Base-by-base conservation (phyloP, 495 filamentous ascomycete genomes). In the Trichoderma virens region DNA sequence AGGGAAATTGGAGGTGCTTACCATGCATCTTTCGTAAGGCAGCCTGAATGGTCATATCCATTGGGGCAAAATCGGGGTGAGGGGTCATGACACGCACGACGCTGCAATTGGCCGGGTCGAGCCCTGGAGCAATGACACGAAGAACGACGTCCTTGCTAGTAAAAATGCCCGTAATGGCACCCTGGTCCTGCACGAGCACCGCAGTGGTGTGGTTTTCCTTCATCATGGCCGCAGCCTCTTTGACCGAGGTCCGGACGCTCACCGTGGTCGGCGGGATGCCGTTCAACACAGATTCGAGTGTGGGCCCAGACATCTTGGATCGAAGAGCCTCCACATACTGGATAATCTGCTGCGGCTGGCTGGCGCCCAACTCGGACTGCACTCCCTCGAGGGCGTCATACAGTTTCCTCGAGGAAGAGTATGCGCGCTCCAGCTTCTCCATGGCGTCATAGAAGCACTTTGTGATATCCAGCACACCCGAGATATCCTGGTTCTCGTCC, bases 361-460 rank as follows among this genome's bases (percentile, higher is more conserved):
- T 97, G 54, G 94, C 91, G 34, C 94, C 94, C 31, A 98, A 82
- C 72, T 98, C 94, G 2, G 93, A 96, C 79, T 98, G 94, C n/a
- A 98, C 94, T 73, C 94, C 94, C 74, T 98, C 95, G 67, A 98
- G 80, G 38, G 94, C 94, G 80, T 97, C 94, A 73, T 98, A 98
- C 14, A 98, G 83, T 73, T 97, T 94, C 56, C 93, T 83, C 18
- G 95, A 98, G 43, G 95, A 98, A 71, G 90, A 90, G 75, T 98
- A 98, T 23, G 94, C 95, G 59, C 94, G 87, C 76, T 98, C 94
- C 65, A 98, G 75, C 78, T 98, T 98, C 80, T 98, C 94, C 94
- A 98, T 98, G 47, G 94, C 94, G 79, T 98, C 94, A 74, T 98
- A 98, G 78, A 98, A 98, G 78, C 94, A 98, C 77, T 98, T 98